Evolutionary conservation across 1,139 yeast genomes (phyloP).

Genomic region (Geotrichum siamense): DNA sequence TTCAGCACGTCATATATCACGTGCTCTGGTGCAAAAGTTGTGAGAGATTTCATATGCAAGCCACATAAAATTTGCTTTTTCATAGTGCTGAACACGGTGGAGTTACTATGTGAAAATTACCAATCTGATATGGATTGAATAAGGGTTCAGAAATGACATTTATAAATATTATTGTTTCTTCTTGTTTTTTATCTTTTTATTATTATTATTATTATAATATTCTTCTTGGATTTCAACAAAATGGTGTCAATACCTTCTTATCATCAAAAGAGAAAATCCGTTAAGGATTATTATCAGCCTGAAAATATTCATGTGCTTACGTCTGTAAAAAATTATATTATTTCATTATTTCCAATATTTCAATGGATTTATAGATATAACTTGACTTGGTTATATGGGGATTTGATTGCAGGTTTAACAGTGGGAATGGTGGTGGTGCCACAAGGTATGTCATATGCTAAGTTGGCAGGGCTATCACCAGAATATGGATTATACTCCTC

Average conservation of each 20-base stretch:
- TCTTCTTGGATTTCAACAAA: neutral
- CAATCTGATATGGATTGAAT: neutral
- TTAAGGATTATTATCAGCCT: neutral
- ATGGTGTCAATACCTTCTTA: neutral
- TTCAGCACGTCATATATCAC: conserved; percentile 1
- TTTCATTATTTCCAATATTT: conserved; percentile 68
- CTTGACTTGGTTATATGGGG: conserved; percentile 68
- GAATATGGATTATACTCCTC: conserved; percentile 89
- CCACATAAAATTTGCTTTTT: conserved; percentile 6
- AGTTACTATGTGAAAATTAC: neutral
- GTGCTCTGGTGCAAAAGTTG: conserved; percentile 1
- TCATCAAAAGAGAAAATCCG: conserved; percentile 4
- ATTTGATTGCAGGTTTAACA: conserved; percentile 84
- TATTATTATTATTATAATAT: neutral
- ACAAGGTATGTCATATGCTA: conserved; percentile 93
- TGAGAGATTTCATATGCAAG: neutral
- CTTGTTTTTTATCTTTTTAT: neutral
- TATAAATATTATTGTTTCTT: neutral
- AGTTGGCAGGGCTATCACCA: conserved; percentile 71
- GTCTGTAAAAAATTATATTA: conserved; percentile 39
- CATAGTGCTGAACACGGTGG: neutral
- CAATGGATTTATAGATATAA: conserved; percentile 84
- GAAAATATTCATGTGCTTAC: neutral
- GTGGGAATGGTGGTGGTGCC: conserved; percentile 93
- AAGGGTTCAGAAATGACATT: neutral